These are phyloP conservation scores for Eutrema salsugineum DNA, from an alignment of 441 rosid species.

Conservation along the genomic window DNA sequence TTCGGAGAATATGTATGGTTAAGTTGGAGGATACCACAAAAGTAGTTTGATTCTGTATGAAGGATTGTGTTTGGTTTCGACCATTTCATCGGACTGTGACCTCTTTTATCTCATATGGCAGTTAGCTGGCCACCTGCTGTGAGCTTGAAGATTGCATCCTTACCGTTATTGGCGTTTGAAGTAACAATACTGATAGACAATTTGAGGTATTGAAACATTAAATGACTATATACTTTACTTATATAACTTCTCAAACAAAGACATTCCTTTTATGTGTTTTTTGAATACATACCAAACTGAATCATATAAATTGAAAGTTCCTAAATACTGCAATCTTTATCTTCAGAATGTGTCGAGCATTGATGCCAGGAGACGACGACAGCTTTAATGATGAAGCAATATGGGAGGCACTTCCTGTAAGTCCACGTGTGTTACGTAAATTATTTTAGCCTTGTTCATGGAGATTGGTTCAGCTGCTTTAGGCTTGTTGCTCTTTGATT, in stretches of 20 bases:
- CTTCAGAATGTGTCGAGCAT: conserved; percentile 90
- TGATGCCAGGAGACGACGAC: conserved; percentile 97
- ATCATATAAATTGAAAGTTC: background rate
- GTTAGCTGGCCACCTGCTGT: conserved; percentile 67
- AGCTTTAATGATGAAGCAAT: conserved; percentile 81
- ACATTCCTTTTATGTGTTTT: background rate
- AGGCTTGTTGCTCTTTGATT: background rate
- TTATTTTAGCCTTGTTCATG: background rate
- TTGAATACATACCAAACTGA: background rate
- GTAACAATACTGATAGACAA: conserved; percentile 74
- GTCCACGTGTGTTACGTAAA: conserved; percentile 22
- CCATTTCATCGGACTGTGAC: conserved; percentile 7
- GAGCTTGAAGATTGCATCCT: conserved; percentile 83
- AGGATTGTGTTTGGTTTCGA: background rate
- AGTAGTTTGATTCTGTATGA: background rate
- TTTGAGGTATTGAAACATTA: conserved; percentile 54
- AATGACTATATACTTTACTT: background rate
- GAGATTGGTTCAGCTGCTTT: conserved; percentile 10
- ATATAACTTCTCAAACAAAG: background rate
- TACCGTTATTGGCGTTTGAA: conserved; percentile 84
- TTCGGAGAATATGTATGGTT: background rate
- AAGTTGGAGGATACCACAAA: background rate
- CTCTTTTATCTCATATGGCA: conserved; percentile 30
- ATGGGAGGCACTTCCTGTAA: conserved; percentile 99
- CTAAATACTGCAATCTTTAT: conserved; percentile 21